Evolutionary conservation across 306 rosid genomes (phyloP), one percentile per base, ranked within the genome.

Genomic region (Gastrolobium villosum): DNA sequence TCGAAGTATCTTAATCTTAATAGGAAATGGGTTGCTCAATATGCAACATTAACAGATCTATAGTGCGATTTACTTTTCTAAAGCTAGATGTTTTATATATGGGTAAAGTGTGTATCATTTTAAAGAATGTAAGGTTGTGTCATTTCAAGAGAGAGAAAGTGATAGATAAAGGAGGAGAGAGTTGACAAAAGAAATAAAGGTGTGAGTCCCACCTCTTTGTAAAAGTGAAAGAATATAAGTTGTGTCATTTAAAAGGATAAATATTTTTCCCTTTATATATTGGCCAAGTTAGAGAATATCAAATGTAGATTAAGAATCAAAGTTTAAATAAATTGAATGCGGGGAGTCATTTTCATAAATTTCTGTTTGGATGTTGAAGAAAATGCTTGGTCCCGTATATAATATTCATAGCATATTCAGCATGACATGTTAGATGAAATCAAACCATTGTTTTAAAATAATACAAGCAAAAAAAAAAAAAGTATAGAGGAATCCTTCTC

Each of bases 401-500:
- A 34, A 49, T 64, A 50, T 49, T 49, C 30, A 5, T 52, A 14
- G 28, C 57, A 76, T 31, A 40, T 65, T 65, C 44, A 7, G 35
- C 5, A 40, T 41, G 55, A 40, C 54, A 26, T 13, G 44, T 52
- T 76, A 62, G 7, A 65, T 28, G 40, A 11, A 39, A 65, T n/a
- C 56, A 40, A 52, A 76, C 66, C 65, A 65, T 66, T 66, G 57
- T 77, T 65, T 37, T 31, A 65, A 40, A 30, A 52, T 53, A 65
- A 65, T 53, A 62, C 5, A 53, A 0, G 28, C 49, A 3, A 31
- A 41, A 6, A 41, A 80, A 41, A 80, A 37, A 46, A 37, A 46
- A 54, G 59, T 39, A 5, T 6, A 41, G 55, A 36, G 8, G 32
- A 32, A 65, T 43, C 37, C 56, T 73, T 53, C 34, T 7, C 57